Evolutionary conservation across 495 filamentous ascomycete genomes (phyloP).

Genomic region (Aspergillus sparsus): DNA sequence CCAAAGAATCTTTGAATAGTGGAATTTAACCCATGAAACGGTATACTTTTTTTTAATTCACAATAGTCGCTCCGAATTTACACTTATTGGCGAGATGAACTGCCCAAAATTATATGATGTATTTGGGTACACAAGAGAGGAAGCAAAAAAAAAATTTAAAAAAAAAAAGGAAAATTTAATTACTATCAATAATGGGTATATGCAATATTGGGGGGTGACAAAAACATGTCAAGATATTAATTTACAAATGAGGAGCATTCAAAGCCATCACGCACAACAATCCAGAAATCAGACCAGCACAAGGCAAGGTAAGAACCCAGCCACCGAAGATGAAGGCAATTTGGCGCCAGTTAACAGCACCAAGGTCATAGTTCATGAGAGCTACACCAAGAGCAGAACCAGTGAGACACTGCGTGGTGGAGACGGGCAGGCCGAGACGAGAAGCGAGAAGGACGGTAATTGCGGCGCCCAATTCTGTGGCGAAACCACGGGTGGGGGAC

Average conservation of each 20-base stretch:
- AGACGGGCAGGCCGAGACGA: conserved; percentile 49
- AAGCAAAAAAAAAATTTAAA: neutral
- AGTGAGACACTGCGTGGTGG: conserved; percentile 44
- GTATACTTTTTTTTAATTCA: too few species aligned
- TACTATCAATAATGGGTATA: neutral
- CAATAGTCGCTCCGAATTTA: too few species aligned
- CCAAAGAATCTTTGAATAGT: too few species aligned
- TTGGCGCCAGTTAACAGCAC: conserved; percentile 42
- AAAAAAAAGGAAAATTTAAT: neutral
- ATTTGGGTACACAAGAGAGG: neutral
- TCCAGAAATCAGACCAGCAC: conserved; percentile 39
- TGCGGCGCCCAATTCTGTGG: conserved; percentile 68
- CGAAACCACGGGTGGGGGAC: conserved; percentile 67
- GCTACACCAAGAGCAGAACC: conserved; percentile 42
- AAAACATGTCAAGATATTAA: conserved; percentile 12
- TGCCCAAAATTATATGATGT: too few species aligned
- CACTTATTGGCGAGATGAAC: too few species aligned
- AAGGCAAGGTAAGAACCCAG: conserved; percentile 45
- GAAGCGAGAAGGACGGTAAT: conserved; percentile 69
- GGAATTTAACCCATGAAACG: too few species aligned
- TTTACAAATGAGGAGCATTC: conserved; percentile 43
- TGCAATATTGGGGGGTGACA: neutral
- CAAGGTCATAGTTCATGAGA: conserved; percentile 43
- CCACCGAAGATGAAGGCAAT: conserved; percentile 37
- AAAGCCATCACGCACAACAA: conserved; percentile 40